Base-by-base conservation (phyloP, 139 green algal genomes). In the Edaphochlamys debaryana region DNA sequence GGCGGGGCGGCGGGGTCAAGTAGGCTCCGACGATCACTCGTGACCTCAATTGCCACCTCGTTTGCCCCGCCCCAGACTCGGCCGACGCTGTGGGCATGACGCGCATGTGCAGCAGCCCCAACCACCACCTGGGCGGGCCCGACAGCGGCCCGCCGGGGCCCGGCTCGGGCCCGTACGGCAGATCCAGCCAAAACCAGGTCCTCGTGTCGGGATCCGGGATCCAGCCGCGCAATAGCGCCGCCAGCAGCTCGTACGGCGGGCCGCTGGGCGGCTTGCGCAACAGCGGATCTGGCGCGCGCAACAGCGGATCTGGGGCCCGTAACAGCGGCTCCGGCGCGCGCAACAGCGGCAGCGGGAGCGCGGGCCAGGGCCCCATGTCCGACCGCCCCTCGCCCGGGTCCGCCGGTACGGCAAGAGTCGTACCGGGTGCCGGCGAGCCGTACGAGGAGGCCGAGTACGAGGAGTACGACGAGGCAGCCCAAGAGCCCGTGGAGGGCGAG, bases 381-480 rank as follows among this genome's bases (percentile, higher is more conserved):
- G 76, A 73, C 27, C 76, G 76, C 4, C 76, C 62, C 4, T 82
- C 76, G 8, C 76, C 76, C 22, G 76, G 34, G 19, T 82, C 76
- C 1, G 62, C 42, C 9, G 75, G 75, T 13, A 69, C 73, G 19
- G 73, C 15, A 1, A 54, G 41, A 41, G 22, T 30, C 68, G 6
- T 75, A 41, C 27, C 27, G 6, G 36, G 66, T 22, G 29, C 15
- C 7, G 25, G 6, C 34, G 64, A 58, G 4, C 3, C 30, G 37
- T 80, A 71, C 41, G 62, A 66, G n/a, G 25, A 32, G 32, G 64
- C 71, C 36, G 56, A n/a, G 11, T 80, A 80, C 32, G 41, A 50
- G 11, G 22, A 48, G 23, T 29, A 45, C 66, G 38, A 6, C 0
- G 67, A 37, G 67, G 36, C 30, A 5, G 19, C 7, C n/a, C n/a